phyloP scores from a whole-genome alignment of 2,329 filamentous ascomycete species.

The Colletotrichum falcatum region DNA sequence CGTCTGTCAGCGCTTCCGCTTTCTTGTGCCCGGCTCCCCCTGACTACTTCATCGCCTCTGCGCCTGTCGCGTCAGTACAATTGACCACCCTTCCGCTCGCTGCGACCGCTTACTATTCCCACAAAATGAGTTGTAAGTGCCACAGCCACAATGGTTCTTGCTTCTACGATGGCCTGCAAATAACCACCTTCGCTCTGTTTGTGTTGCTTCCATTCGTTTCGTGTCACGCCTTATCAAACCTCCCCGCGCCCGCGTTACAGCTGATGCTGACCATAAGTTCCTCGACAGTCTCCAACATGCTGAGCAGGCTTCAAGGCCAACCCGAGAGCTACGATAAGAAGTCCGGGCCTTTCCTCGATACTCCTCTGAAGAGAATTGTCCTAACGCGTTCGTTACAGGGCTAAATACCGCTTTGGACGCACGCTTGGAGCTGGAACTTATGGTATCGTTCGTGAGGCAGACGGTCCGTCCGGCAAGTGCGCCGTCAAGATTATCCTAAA shows the following conservation, averaged over 20 bases:
- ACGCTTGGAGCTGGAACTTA: constrained; percentile 97
- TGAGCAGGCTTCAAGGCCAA: constrained; percentile 96
- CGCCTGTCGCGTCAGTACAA: neutral
- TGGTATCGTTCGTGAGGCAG: constrained; percentile 96
- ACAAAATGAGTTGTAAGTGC: constrained; percentile 57
- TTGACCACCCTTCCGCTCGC: neutral
- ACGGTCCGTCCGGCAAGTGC: constrained; percentile 84
- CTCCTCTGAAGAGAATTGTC: constrained; percentile 32
- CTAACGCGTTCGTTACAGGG: constrained; percentile 59
- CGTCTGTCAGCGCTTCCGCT: constrained; percentile 32
- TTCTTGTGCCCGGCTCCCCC: constrained; percentile 32
- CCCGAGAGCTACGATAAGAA: constrained; percentile 99
- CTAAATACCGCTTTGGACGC: constrained; percentile 91
- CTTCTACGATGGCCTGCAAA: neutral
- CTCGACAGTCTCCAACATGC: constrained; percentile 81
- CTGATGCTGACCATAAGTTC: constrained; percentile 44
- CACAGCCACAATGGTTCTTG: neutral
- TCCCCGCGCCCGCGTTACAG: neutral
- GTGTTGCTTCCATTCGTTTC: neutral
- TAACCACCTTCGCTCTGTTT: neutral
- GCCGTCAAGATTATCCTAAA: constrained; percentile 99
- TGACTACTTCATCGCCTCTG: constrained; percentile 23
- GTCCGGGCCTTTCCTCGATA: constrained; percentile 60
- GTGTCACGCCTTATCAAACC: neutral
- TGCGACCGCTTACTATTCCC: constrained; percentile 12